Conservation (phyloP, 108 stramenopile genomes). For the Cyclotella cryptica region DNA sequence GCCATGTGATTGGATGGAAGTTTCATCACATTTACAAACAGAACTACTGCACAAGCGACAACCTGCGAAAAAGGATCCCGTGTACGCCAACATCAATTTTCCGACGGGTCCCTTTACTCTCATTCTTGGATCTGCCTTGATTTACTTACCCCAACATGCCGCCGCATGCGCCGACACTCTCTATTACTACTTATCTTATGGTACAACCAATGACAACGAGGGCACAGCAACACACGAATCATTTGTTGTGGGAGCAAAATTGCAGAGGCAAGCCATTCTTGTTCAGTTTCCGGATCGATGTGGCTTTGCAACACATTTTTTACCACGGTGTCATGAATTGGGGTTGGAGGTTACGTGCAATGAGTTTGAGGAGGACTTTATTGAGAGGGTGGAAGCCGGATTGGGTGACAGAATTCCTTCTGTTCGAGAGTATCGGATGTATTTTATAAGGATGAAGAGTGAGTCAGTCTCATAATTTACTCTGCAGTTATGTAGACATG, state of each 20-base stretch:
- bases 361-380: conserved; percentile 13
- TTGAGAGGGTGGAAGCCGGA: conserved; percentile 8
- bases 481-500: too few species aligned
- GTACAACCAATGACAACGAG: background rate
- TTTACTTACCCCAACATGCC: conserved; percentile 38
- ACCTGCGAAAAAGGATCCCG: background rate
- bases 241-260: too few species aligned
- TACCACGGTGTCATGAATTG: conserved; percentile 29
- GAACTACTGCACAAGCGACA: background rate
- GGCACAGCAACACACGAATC: background rate
- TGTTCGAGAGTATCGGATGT: background rate
- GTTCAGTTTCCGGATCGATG: conserved; percentile 38
- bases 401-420: conserved; percentile 22
- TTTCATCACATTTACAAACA: conserved; percentile 3
- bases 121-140: conserved; percentile 36
- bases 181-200: conserved; percentile 21
- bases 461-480: too few species aligned
- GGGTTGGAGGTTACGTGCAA: conserved; percentile 20
- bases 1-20: conserved; percentile 36
- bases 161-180: conserved; percentile 37
- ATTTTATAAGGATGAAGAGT: too few species aligned
- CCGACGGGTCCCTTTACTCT: conserved; percentile 39
- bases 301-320: conserved; percentile 29
- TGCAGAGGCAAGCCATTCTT: conserved; percentile 26
- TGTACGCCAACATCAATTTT: background rate